phyloP scores from a whole-genome alignment of 768 basidiomycete species.

The Rhizopogon rudus region DNA sequence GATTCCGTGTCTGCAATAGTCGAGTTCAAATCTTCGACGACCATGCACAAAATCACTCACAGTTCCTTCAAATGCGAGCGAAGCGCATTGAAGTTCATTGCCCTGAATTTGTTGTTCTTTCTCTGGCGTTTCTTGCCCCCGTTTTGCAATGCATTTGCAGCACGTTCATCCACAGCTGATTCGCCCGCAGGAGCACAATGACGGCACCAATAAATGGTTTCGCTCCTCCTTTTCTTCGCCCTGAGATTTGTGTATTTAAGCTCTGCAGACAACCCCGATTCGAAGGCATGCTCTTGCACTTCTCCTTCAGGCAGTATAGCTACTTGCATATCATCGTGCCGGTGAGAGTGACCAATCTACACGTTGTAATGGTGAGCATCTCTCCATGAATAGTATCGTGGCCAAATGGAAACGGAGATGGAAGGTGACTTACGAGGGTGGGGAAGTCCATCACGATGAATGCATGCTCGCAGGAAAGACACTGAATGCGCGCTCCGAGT shows the following conservation, averaged over 20 bases:
- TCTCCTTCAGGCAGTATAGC: constrained; percentile 19
- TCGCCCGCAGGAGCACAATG: constrained; percentile 34
- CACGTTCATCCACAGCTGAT: background rate
- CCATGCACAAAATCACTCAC: constrained; percentile 30
- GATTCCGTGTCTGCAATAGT: constrained; percentile 42
- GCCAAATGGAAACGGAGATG: background rate
- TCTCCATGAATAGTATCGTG: background rate
- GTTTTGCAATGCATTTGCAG: background rate
- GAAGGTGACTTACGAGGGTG: constrained; percentile 36
- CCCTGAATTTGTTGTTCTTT: constrained; percentile 11
- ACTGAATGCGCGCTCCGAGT: constrained; percentile 33
- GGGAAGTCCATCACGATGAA: constrained; percentile 44
- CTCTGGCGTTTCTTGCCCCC: constrained; percentile 1
- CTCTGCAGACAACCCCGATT: constrained; percentile 16
- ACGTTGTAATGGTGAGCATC: background rate
- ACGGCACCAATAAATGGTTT: constrained; percentile 45
- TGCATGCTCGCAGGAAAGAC: constrained; percentile 41
- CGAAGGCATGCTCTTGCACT: constrained; percentile 10
- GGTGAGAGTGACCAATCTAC: constrained; percentile 60
- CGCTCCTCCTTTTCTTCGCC: constrained; percentile 26
- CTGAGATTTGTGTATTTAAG: constrained; percentile 14
- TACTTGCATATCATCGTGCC: constrained; percentile 53
- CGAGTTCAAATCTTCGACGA: constrained; percentile 4
- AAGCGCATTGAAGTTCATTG: constrained; percentile 51
- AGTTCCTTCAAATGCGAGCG: constrained; percentile 59